A percentile compares a stretch with the other conserved stretches of the same genome.
phyloP scores from a whole-genome alignment of 805 yeast genomes.

The Isabelozyma gotoi region DNA sequence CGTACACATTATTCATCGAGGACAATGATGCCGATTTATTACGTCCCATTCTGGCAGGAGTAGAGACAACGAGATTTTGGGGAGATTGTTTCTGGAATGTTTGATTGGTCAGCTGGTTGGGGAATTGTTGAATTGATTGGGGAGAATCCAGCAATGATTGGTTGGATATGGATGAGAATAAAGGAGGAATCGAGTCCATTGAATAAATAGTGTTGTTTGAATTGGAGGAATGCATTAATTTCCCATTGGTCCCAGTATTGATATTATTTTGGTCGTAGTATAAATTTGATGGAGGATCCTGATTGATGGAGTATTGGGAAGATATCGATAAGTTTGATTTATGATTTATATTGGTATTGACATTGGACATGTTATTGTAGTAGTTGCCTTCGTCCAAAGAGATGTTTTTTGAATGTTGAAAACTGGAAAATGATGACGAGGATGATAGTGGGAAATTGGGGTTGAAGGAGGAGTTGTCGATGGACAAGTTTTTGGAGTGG shows the following conservation, averaged over 20 bases:
- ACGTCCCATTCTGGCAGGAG: constrained; percentile 34
- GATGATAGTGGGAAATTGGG: background rate
- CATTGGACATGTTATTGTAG: constrained; percentile 3
- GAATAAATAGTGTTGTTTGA: constrained; percentile 28
- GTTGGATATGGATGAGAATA: constrained; percentile 33
- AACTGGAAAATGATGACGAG: constrained; percentile 5
- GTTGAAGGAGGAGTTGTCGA: background rate
- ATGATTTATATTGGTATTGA: background rate
- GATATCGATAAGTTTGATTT: constrained; percentile 16
- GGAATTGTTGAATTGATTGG: constrained; percentile 16
- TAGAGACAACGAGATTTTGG: constrained; percentile 16
- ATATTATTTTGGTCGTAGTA: background rate
- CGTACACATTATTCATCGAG: constrained; percentile 19
- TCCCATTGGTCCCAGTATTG: background rate
- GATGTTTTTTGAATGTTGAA: constrained; percentile 20
- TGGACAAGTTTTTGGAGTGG: constrained; percentile 1
- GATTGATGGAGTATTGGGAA: constrained; percentile 21
- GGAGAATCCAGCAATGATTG: constrained; percentile 35
- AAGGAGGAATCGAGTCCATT: constrained; percentile 34
- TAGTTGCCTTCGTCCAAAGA: constrained; percentile 16
- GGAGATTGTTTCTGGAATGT: constrained; percentile 3
- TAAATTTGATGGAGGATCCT: constrained; percentile 16
- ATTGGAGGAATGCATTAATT: constrained; percentile 10
- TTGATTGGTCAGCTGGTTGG: constrained; percentile 4
- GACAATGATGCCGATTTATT: constrained; percentile 35